Conservation (phyloP, 805 yeast genomes). For the Hanseniaspora guilliermondii region DNA sequence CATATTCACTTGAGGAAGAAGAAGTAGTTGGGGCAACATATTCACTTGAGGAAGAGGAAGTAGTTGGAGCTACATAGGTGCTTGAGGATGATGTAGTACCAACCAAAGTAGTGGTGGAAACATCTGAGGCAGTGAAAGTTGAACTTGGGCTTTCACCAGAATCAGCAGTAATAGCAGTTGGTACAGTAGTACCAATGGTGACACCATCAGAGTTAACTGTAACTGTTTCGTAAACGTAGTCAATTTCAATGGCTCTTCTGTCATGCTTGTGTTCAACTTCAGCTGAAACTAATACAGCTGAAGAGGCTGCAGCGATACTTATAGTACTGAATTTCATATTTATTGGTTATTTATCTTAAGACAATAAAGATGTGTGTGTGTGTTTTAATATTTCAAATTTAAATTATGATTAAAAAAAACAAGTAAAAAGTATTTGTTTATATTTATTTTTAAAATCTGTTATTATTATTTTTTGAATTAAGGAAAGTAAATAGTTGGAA, state of each 20-base stretch:
- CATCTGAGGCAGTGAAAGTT: slow-evolving; percentile 17
- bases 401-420: not conserved
- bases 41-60: slow-evolving; percentile 19
- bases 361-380: too few relatives aligned
- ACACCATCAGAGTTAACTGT: slow-evolving; percentile 40
- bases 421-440: not conserved
- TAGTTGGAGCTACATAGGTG: slow-evolving; percentile 22
- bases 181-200: slow-evolving; percentile 30
- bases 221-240: slow-evolving; percentile 43
- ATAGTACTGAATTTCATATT: slow-evolving; percentile 29
- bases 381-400: not conserved
- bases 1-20: slow-evolving; percentile 14
- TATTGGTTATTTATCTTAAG: not conserved
- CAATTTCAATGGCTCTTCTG: slow-evolving; percentile 41
- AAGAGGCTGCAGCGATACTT: slow-evolving; percentile 21
- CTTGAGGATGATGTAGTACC: slow-evolving; percentile 17
- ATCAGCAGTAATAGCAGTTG: slow-evolving; percentile 16
- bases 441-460: slow-evolving; percentile 11
- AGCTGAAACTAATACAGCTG: slow-evolving; percentile 24
- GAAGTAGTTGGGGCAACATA: slow-evolving; percentile 22
- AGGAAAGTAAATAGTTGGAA: slow-evolving; percentile 30
- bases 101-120: slow-evolving; percentile 13
- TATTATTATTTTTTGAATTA: slow-evolving; percentile 15
- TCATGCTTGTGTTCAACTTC: slow-evolving; percentile 34
- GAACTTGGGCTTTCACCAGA: slow-evolving; percentile 14